Base-by-base conservation (phyloP, 225 moss, liverwort and hornwort species). In the Bryum argenteum region DNA sequence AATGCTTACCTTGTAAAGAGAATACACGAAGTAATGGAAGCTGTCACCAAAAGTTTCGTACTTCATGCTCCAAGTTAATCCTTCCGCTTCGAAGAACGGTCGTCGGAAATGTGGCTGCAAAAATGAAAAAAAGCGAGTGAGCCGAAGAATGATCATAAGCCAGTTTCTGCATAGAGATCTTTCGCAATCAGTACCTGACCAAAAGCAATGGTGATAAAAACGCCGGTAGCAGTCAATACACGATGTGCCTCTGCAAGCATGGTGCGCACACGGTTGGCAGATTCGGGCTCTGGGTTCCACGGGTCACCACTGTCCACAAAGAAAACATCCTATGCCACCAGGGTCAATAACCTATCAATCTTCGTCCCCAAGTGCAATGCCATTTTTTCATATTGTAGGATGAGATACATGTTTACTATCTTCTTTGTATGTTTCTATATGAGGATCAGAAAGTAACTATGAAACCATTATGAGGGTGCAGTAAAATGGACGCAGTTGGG, bases 281-380 rank as follows among this genome's bases (percentile, higher is more conserved):
- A 84, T 41, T 88, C 71, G 22, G 76, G 78, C 52, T 80, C 74
- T 44, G 93, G 91, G 58, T 89, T 92, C 96, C 96, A 97, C n/a
- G 89, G 96, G 79, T 93, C 91, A 75, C 90, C 96, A 76, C 93
- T 90, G 80, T 90, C 83, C 83, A 93, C 89, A 89, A 97, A 93
- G 67, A 97, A 84, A 60, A 94, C 89, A 88, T 97, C 96, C 96
- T 97, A 89, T 69, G 75, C 71, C 65, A 84, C 70, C 79, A 90
- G 64, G 71, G 78, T 83, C 73, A 85, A 58, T 62, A 44, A 2
- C 59, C 26, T 44, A 38, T 6, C 62, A 15, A 40, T 33, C 33
- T 33, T 33, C 7, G 33, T 5, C 33, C 33, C 33, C 33, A 33
- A 33, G 33, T 33, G 4, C 33, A 33, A 4, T 33, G 5, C 33